These are phyloP conservation scores for Recurvomyces mirabilis DNA, from an alignment of 495 filamentous ascomycete species.

Conservation along the genomic window DNA sequence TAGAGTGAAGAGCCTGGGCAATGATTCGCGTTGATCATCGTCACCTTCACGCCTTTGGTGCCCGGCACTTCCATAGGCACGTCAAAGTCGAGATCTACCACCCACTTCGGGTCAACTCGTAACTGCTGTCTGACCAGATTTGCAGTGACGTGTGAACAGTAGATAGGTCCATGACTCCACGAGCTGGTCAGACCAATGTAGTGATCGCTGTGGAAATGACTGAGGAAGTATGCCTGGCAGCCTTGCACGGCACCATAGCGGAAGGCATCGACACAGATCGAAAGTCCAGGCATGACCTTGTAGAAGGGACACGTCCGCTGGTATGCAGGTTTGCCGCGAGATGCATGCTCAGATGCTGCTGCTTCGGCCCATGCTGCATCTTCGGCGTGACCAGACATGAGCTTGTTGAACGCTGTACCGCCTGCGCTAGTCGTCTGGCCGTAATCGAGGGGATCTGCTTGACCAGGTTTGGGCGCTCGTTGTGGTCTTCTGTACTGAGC, in stretches of 20 bases:
- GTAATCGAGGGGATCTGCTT: slow-evolving; percentile 59
- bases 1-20: slow-evolving; percentile 92
- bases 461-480: slow-evolving; percentile 57
- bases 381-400: slow-evolving; percentile 87
- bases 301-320: slow-evolving; percentile 93
- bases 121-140: slow-evolving; percentile 83
- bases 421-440: slow-evolving; percentile 29
- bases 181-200: slow-evolving; percentile 80
- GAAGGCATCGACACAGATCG: slow-evolving; percentile 92
- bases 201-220: slow-evolving; percentile 96
- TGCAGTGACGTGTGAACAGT: slow-evolving; percentile 83
- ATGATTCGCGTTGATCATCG: slow-evolving; percentile 94
- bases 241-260: slow-evolving; percentile 87
- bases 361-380: slow-evolving; percentile 81
- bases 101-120: slow-evolving; percentile 71
- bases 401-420: slow-evolving; percentile 69
- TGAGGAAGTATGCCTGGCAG: slow-evolving; percentile 91
- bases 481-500: slow-evolving; percentile 48
- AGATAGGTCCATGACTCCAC: slow-evolving; percentile 92
- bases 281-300: slow-evolving; percentile 88
- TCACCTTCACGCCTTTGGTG: slow-evolving; percentile 72
- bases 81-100: slow-evolving; percentile 81
- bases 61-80: slow-evolving; percentile 64
- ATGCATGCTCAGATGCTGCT: slow-evolving; percentile 62
- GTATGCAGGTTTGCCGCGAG: slow-evolving; percentile 81